These are phyloP conservation scores for Sphenostylis stenocarpa DNA, from an alignment of 306 rosid species.

Conservation along the genomic window DNA sequence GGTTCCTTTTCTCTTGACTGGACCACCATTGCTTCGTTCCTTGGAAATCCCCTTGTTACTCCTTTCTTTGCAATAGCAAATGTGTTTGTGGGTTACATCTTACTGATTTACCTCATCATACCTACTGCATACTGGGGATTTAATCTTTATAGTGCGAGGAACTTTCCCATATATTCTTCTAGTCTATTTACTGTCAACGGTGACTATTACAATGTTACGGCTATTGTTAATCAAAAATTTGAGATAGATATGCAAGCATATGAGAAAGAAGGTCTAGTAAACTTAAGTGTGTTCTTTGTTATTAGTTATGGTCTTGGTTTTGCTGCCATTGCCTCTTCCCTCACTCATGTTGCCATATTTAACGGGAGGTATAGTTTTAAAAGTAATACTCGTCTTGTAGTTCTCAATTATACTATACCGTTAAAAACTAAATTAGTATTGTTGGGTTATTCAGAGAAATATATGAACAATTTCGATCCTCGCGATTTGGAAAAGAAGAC, in stretches of 20 bases:
- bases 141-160: slow-evolving; percentile 53
- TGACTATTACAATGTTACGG: slow-evolving; percentile 37
- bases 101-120: slow-evolving; percentile 43
- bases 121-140: slow-evolving; percentile 61
- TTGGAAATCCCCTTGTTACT: slow-evolving; percentile 56
- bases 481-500: slow-evolving; percentile 51
- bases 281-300: slow-evolving; percentile 53
- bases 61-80: slow-evolving; percentile 65
- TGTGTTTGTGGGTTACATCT: slow-evolving; percentile 48
- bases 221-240: slow-evolving; percentile 59
- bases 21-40: slow-evolving; percentile 54
- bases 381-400: neutral
- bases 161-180: slow-evolving; percentile 61
- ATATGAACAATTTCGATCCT: slow-evolving; percentile 38
- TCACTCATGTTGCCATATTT: slow-evolving; percentile 65
- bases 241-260: slow-evolving; percentile 56
- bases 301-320: slow-evolving; percentile 65
- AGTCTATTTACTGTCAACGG: slow-evolving; percentile 47
- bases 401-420: neutral
- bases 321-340: slow-evolving; percentile 57
- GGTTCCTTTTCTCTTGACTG: slow-evolving; percentile 65
- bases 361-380: slow-evolving; percentile 51
- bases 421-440: neutral
- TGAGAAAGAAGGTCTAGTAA: slow-evolving; percentile 44
- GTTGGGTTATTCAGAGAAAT: slow-evolving; percentile 46